Conservation (phyloP, 2,329 filamentous ascomycete genomes). For the Bipolaris gigantea region DNA sequence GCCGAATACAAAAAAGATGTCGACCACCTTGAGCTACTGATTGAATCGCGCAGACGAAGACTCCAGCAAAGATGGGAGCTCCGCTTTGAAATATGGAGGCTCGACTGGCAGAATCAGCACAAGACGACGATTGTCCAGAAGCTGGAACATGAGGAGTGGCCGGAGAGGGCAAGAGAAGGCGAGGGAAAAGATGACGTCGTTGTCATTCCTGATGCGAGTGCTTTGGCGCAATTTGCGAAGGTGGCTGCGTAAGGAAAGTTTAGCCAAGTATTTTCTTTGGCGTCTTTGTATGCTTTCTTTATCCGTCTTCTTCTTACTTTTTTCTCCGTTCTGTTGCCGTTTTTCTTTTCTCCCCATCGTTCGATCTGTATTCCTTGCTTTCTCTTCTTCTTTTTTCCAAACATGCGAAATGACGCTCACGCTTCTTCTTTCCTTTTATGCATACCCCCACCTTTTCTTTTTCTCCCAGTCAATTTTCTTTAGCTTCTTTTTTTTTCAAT, state of each 20-base stretch:
- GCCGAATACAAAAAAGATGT: conserved; percentile 37
- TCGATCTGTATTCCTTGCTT: not conserved
- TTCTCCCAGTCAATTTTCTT: no score
- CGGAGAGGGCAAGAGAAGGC: conserved; percentile 11
- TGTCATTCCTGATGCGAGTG: conserved; percentile 26
- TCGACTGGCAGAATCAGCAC: conserved; percentile 40
- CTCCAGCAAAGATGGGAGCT: conserved; percentile 46
- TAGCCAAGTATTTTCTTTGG: not conserved
- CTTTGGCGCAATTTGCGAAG: conserved; percentile 23
- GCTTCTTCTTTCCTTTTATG: no score
- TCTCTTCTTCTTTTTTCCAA: not conserved
- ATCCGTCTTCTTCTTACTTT: not conserved
- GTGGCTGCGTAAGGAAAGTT: conserved; percentile 8
- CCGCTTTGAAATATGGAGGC: conserved; percentile 45
- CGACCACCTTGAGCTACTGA: conserved; percentile 38
- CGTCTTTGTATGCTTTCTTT: no score
- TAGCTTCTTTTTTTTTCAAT: no score
- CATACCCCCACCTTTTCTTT: no score
- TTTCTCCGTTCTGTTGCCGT: not conserved
- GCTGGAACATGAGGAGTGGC: conserved; percentile 39
- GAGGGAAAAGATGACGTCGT: conserved; percentile 11
- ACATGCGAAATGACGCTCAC: no score
- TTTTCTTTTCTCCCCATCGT: no score
- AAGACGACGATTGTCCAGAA: conserved; percentile 19
- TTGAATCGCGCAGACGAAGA: conserved; percentile 37